These are phyloP conservation scores for Salix dunnii DNA, from an alignment of 345 rosid species.

Conservation along the genomic window DNA sequence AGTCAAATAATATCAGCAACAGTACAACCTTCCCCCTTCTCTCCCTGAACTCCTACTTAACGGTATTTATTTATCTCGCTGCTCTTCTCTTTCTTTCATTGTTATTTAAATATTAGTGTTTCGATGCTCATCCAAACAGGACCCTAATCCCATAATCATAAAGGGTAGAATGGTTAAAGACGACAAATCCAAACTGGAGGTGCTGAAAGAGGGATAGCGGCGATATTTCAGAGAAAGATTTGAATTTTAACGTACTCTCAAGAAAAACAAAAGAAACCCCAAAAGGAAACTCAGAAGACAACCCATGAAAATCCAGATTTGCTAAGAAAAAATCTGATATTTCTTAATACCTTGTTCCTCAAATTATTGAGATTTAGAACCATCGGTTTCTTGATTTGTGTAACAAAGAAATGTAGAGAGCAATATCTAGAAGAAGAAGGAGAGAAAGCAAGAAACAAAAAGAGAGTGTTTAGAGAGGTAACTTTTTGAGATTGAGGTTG, in stretches of 20 bases:
- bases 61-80: too few relatives aligned
- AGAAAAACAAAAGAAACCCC: neutral
- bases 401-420: neutral
- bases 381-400: neutral
- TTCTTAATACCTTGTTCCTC: neutral
- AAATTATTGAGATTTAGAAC: neutral
- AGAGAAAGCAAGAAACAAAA: neutral
- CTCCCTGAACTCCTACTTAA: too few relatives aligned
- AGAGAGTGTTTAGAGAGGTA: neutral
- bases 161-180: conserved; percentile 25
- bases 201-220: conserved; percentile 40
- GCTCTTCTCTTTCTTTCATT: too few relatives aligned
- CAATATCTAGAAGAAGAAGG: neutral
- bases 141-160: neutral
- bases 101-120: too few relatives aligned
- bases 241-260: conserved; percentile 34
- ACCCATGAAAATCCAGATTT: neutral
- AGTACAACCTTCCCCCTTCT: too few relatives aligned
- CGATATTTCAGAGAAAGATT: conserved; percentile 43
- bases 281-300: neutral
- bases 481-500: neutral
- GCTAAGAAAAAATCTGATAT: too few relatives aligned
- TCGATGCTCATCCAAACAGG: too few relatives aligned
- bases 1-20: too few relatives aligned
- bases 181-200: neutral